phyloP scores from a whole-genome alignment of 345 rosid species.

The Euphorbia pulcherrima region DNA sequence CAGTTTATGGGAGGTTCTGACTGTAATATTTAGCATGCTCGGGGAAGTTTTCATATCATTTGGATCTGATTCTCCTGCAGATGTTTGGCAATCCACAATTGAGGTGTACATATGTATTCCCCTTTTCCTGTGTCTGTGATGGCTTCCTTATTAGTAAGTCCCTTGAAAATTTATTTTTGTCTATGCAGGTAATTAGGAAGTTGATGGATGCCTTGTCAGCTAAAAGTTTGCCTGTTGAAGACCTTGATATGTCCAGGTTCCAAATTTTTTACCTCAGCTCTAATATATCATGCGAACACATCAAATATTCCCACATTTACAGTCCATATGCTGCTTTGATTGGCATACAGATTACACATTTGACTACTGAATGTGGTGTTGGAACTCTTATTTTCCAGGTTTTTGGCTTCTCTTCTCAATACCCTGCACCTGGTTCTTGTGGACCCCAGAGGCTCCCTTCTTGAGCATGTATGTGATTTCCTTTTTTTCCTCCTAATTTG shows the following conservation, averaged over 20 bases:
- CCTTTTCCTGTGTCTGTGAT: constrained; percentile 9
- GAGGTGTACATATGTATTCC: constrained; percentile 38
- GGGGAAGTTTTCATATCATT: constrained; percentile 53
- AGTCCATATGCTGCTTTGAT: neutral
- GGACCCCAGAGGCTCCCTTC: constrained; percentile 58
- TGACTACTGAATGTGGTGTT: neutral
- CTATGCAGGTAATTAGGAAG: constrained; percentile 64
- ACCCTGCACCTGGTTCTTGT: constrained; percentile 71
- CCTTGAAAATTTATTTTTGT: constrained; percentile 17
- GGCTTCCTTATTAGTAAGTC: neutral
- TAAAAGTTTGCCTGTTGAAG: constrained; percentile 55
- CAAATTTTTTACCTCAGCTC: neutral
- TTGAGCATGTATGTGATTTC: constrained; percentile 69
- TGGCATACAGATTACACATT: neutral
- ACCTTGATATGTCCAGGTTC: constrained; percentile 63
- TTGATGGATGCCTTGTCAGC: constrained; percentile 71
- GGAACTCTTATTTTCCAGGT: constrained; percentile 38
- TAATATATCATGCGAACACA: neutral
- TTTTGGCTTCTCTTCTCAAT: constrained; percentile 72
- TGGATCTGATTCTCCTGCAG: constrained; percentile 52
- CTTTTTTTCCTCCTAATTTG: neutral
- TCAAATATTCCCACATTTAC: neutral
- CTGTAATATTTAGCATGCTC: constrained; percentile 55
- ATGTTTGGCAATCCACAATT: constrained; percentile 57
- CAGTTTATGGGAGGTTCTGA: constrained; percentile 62